A percentile compares a stretch with the other conserved stretches of the same genome.
phyloP scores from a whole-genome alignment of 2,329 filamentous ascomycete species.

The Geosmithia putterillii region DNA sequence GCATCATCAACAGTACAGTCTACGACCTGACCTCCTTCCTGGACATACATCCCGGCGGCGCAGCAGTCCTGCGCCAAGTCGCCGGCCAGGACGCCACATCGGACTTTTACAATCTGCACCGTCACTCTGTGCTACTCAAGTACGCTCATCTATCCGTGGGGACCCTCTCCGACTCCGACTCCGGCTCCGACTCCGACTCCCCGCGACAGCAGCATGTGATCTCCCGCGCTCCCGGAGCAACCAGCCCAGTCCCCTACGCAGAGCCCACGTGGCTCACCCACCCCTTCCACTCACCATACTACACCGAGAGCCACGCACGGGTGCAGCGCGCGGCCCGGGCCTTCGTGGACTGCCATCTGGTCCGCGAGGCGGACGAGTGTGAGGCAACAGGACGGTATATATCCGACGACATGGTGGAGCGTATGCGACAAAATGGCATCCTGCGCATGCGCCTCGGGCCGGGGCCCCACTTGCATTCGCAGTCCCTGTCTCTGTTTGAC shows the following conservation, averaged over 20 bases:
- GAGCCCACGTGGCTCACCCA: slow-evolving; percentile 76
- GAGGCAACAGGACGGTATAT: slow-evolving; percentile 65
- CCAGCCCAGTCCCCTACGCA: slow-evolving; percentile 69
- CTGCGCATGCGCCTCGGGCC: slow-evolving; percentile 76
- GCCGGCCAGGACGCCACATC: slow-evolving; percentile 71
- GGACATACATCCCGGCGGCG: slow-evolving; percentile 74
- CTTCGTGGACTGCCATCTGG: slow-evolving; percentile 61
- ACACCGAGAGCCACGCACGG: slow-evolving; percentile 58
- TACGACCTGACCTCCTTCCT: slow-evolving; percentile 81
- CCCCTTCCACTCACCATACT: slow-evolving; percentile 69
- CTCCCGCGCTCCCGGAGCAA: slow-evolving; percentile 54
- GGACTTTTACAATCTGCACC: slow-evolving; percentile 85
- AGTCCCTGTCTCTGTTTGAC: slow-evolving; percentile 45
- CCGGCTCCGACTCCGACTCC: too few species aligned
- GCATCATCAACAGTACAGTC: slow-evolving; percentile 76
- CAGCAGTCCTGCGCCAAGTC: slow-evolving; percentile 67
- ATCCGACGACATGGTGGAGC: slow-evolving; percentile 59
- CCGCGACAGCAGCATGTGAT: slow-evolving; percentile 50
- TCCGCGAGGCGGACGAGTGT: slow-evolving; percentile 63
- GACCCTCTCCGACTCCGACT: slow-evolving; percentile 58
- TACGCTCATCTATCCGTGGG: slow-evolving; percentile 67
- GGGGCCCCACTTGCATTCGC: slow-evolving; percentile 63
- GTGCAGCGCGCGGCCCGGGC: slow-evolving; percentile 58
- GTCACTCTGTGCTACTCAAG: slow-evolving; percentile 73
- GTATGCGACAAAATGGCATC: slow-evolving; percentile 62